Base-by-base conservation (phyloP, 139 green algal genomes). In the Mychonastes homosphaera region DNA sequence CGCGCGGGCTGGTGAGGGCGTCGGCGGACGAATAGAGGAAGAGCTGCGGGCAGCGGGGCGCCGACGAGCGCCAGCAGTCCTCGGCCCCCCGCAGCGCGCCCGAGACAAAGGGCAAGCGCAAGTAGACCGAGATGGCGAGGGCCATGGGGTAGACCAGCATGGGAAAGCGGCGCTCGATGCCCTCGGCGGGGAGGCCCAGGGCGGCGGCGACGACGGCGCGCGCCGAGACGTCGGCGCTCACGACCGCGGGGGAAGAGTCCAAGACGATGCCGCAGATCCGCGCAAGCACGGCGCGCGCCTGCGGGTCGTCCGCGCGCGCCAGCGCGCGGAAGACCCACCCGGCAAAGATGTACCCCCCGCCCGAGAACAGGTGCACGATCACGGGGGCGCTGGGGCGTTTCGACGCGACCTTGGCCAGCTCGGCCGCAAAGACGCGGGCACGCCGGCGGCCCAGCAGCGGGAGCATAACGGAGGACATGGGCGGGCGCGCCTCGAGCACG, bases 311-410 rank as follows among this genome's bases (percentile, higher is more conserved):
- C 12, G 58, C 24, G 33, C 47, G 21, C 19, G 27, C 16, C 23
- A 55, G 51, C 4, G 44, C 38, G 29, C 61, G 61, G 0, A 61
- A 52, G 15, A 55, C 51, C 39, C 50, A 61, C 19, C 39, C 39
- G 39, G 61, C 55, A 51, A 60, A 67, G 13, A 67, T 59, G 29
- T 54, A 67, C 16, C 61, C 61, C 12, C 61, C 61, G 1, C 61
- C 61, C 3, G 26, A 47, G 51, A 60, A 67, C 15, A 67, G 23
- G 23, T 62, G 50, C n/a, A 67, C 10, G 16, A 36, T 18, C 8
- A 48, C 8, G 8, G 41, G 41, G 19, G 41, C 7, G 8, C 41
- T n/a, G 19, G 41, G 41, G 19, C 19, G 19, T 5, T 18, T 12
- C 4, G 24, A 6, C 3, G 47, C 47, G 24, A 12, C 47, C 19